phyloP scores from a whole-genome alignment of 2,329 filamentous ascomycete species.

The Corinectria fuckeliana region DNA sequence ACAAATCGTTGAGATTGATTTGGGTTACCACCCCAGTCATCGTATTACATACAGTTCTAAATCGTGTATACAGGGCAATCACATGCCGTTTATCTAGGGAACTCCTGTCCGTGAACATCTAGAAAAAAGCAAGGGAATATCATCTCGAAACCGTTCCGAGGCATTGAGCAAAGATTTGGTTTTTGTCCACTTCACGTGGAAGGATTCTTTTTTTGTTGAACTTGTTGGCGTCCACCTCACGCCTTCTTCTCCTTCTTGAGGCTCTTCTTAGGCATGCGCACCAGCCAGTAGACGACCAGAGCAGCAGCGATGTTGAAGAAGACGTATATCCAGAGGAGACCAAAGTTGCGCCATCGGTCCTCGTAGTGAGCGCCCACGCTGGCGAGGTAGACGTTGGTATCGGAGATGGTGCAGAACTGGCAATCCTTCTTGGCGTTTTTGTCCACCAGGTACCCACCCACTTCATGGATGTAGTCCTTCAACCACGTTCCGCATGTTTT shows the following conservation, averaged over 20 bases:
- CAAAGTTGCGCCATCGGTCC: constrained; percentile 74
- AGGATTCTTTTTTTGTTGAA: not conserved
- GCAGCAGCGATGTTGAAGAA: constrained; percentile 64
- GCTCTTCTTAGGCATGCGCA: constrained; percentile 53
- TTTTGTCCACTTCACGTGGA: not conserved
- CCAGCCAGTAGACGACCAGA: constrained; percentile 63
- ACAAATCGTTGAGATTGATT: not conserved
- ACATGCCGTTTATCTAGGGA: constrained; percentile 11
- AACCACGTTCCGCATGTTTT: constrained; percentile 69
- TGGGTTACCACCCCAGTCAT: constrained; percentile 4
- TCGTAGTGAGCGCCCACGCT: constrained; percentile 59
- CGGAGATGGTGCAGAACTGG: constrained; percentile 59
- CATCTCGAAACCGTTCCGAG: constrained; percentile 2
- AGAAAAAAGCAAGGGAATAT: constrained; percentile 4
- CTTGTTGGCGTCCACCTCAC: not conserved
- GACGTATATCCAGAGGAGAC: constrained; percentile 66
- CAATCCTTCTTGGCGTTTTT: constrained; percentile 56
- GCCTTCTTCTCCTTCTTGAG: constrained; percentile 43
- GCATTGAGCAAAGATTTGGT: constrained; percentile 2
- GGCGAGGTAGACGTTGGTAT: constrained; percentile 61
- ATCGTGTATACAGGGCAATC: constrained; percentile 15
- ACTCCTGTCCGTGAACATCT: constrained; percentile 12
- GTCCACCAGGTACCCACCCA: constrained; percentile 64
- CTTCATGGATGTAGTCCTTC: constrained; percentile 50
- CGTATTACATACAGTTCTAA: constrained; percentile 17